phyloP scores from a whole-genome alignment of 2,329 filamentous ascomycete species.

The Alternaria burnsii region DNA sequence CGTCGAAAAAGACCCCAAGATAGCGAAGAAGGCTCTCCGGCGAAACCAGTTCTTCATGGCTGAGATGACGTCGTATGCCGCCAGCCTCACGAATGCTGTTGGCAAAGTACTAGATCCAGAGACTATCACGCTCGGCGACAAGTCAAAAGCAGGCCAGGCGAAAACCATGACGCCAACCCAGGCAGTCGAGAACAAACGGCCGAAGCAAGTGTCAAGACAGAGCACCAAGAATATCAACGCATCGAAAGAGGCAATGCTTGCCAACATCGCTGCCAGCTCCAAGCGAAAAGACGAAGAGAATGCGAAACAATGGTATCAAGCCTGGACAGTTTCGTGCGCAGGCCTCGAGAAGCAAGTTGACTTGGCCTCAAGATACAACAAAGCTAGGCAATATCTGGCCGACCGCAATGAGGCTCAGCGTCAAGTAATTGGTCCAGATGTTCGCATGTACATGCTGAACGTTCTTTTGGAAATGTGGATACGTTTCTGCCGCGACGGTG shows the following conservation, averaged over 20 bases:
- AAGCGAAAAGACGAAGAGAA: slow-evolving; percentile 54
- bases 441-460: slow-evolving; percentile 60
- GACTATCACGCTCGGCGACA: slow-evolving; percentile 42
- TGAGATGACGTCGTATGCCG: slow-evolving; percentile 26
- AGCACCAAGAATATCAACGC: slow-evolving; percentile 45
- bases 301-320: slow-evolving; percentile 52
- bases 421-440: slow-evolving; percentile 55
- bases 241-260: slow-evolving; percentile 55
- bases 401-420: slow-evolving; percentile 52
- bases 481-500: slow-evolving; percentile 37
- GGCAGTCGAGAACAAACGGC: slow-evolving; percentile 25
- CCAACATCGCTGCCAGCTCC: slow-evolving; percentile 53
- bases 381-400: slow-evolving; percentile 59
- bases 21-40: slow-evolving; percentile 33
- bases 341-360: slow-evolving; percentile 59
- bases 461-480: slow-evolving; percentile 61
- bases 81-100: slow-evolving; percentile 26
- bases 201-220: slow-evolving; percentile 34
- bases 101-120: slow-evolving; percentile 27
- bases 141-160: slow-evolving; percentile 19
- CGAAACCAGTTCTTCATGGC: slow-evolving; percentile 29
- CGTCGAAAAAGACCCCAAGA: slow-evolving; percentile 45
- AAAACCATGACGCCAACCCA: slow-evolving; percentile 19
- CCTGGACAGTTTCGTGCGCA: slow-evolving; percentile 57
- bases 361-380: slow-evolving; percentile 58